Evolutionary conservation across 768 basidiomycete species (phyloP).

Genomic region (Termitomyces sp.): DNA sequence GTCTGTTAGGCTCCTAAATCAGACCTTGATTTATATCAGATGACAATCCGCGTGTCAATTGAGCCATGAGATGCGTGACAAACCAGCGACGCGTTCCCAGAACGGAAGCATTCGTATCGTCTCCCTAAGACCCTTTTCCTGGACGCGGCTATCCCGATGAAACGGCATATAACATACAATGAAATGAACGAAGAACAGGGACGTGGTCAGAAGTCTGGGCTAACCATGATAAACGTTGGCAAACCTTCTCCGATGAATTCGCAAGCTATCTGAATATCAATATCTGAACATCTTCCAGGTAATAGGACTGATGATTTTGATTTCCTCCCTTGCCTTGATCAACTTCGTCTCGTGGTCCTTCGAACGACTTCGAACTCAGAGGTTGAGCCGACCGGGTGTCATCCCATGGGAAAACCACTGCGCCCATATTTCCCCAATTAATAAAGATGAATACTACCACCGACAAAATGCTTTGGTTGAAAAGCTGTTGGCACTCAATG

Average conservation of each 20-base stretch:
- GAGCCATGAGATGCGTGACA: neutral
- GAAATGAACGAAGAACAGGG: neutral
- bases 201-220: neutral
- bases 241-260: neutral
- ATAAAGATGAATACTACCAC: slow-evolving; percentile 34
- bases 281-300: neutral
- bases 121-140: neutral
- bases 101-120: neutral
- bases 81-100: neutral
- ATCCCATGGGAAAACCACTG: slow-evolving; percentile 32
- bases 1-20: too few relatives aligned
- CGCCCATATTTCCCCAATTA: slow-evolving; percentile 42
- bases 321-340: neutral
- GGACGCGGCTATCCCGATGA: neutral
- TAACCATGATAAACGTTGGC: neutral
- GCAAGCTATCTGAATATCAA: neutral
- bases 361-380: neutral
- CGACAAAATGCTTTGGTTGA: slow-evolving; percentile 54
- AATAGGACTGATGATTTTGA: neutral
- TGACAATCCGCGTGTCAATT: too few relatives aligned
- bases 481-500: slow-evolving; percentile 42
- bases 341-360: neutral
- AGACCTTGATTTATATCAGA: too few relatives aligned
- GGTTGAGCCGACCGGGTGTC: neutral
- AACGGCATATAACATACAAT: neutral